Evolutionary conservation across 2,329 filamentous ascomycete species (phyloP).

Genomic region (Fusarium goolgardi): DNA sequence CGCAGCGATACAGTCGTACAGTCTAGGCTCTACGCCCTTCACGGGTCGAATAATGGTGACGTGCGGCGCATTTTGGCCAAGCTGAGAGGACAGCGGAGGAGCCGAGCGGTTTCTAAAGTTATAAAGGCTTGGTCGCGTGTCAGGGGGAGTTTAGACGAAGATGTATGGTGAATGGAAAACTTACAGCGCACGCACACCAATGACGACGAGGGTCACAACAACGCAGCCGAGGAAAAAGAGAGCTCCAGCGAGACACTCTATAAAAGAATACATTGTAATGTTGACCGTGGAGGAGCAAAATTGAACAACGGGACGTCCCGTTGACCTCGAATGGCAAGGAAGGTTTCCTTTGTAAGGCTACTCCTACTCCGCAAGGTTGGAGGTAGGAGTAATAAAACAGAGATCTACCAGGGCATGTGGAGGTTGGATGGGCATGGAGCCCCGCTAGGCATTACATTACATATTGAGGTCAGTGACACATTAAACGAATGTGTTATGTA

Average conservation of each 20-base stretch:
- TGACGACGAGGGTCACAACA: constrained; percentile 65
- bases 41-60: constrained; percentile 93
- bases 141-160: constrained; percentile 1
- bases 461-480: constrained; percentile 3
- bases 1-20: constrained; percentile 92
- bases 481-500: background rate
- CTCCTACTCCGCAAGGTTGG: background rate
- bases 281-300: background rate
- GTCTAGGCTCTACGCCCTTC: constrained; percentile 88
- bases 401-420: constrained; percentile 9
- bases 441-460: constrained; percentile 4
- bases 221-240: constrained; percentile 65
- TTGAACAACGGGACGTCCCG: constrained; percentile 14
- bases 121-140: constrained; percentile 57
- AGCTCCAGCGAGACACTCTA: constrained; percentile 58
- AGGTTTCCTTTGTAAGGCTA: background rate
- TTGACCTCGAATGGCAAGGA: constrained; percentile 1
- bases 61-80: constrained; percentile 72
- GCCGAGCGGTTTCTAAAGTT: constrained; percentile 63
- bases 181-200: constrained; percentile 69
- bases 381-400: constrained; percentile 16
- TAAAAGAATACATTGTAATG: constrained; percentile 45
- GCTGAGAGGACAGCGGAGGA: constrained; percentile 62
- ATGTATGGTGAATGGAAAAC: constrained; percentile 32
- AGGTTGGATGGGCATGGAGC: constrained; percentile 3